Evolutionary conservation across 805 yeast species (phyloP).

Genomic region (Candida easanensis): DNA sequence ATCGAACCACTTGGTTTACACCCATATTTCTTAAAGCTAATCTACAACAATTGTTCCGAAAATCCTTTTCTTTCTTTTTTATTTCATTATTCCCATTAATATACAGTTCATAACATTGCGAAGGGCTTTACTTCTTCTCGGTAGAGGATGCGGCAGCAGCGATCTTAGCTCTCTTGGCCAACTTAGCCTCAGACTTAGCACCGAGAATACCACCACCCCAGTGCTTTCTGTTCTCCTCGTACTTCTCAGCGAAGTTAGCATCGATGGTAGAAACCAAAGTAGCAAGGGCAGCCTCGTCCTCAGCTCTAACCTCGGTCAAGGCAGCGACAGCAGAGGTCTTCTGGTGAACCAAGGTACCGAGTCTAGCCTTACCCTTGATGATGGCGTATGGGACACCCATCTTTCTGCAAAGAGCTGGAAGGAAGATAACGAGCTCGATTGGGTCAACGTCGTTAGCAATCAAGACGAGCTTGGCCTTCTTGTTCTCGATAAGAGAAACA

Average conservation of each 20-base stretch:
- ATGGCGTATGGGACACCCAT: conserved; percentile 99
- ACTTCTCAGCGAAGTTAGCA: conserved; percentile 90
- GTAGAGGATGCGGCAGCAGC: conserved; percentile 17
- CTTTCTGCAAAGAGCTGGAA: conserved; percentile 99
- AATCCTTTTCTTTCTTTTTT: neutral
- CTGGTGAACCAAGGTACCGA: conserved; percentile 96
- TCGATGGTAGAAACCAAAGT: conserved; percentile 82
- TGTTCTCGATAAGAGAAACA: conserved; percentile 95
- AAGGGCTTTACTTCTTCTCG: conserved; percentile 16
- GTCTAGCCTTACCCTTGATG: conserved; percentile 97
- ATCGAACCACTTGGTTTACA: too few relatives aligned
- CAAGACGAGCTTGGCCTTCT: conserved; percentile 95
- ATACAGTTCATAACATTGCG: neutral
- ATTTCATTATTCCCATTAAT: conserved; percentile 10
- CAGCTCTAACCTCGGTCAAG: conserved; percentile 89
- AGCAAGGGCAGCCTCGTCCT: conserved; percentile 93
- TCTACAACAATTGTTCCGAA: neutral
- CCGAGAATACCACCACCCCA: conserved; percentile 99
- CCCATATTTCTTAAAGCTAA: neutral
- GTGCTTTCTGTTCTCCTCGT: conserved; percentile 95
- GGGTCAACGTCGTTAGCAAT: conserved; percentile 99
- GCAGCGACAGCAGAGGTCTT: conserved; percentile 98
- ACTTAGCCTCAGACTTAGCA: conserved; percentile 85
- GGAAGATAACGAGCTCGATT: conserved; percentile 93
- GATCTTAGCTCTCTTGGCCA: conserved; percentile 33